Percentiles rank a stretch among this genome's conserved stretches.
Conservation (phyloP, 2,329 filamentous ascomycete species). For the Dactylonectria estremocensis region DNA sequence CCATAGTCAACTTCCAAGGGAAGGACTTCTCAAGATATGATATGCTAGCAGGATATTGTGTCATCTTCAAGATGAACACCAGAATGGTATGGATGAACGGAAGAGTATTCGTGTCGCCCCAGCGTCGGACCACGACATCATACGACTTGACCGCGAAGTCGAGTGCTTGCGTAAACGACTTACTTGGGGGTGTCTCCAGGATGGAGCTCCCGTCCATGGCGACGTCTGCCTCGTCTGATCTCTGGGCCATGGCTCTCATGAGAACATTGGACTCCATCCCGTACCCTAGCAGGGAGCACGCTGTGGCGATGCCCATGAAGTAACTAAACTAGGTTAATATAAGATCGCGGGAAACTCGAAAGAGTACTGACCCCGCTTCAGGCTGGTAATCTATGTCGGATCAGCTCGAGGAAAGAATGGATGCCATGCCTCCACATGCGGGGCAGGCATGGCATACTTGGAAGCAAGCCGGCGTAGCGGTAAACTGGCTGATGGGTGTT, state of each 20-base stretch:
- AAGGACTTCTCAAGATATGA: constrained; percentile 59
- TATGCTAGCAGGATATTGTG: constrained; percentile 59
- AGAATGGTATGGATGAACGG: constrained; percentile 75
- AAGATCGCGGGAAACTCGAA: background rate
- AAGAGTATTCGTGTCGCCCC: constrained; percentile 69
- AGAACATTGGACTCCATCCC: constrained; percentile 62
- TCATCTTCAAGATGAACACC: constrained; percentile 69
- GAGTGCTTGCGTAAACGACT: constrained; percentile 55
- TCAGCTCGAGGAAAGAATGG: constrained; percentile 84
- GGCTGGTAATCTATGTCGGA: constrained; percentile 81
- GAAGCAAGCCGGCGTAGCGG: constrained; percentile 78
- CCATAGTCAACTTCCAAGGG: constrained; percentile 66
- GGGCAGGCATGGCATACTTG: constrained; percentile 92
- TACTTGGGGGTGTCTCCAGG: constrained; percentile 40
- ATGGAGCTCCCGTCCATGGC: too few species aligned
- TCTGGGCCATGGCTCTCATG: constrained; percentile 56
- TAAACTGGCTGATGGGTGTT: constrained; percentile 84
- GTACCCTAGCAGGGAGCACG: too few species aligned
- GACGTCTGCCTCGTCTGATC: constrained; percentile 48
- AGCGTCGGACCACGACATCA: constrained; percentile 63
- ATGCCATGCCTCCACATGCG: constrained; percentile 97
- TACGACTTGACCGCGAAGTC: constrained; percentile 62
- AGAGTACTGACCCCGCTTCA: constrained; percentile 57
- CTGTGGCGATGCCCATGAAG: constrained; percentile 52
- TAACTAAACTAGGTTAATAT: constrained; percentile 46